Evolutionary conservation across 2,329 filamentous ascomycete genomes (phyloP).

Genomic region (Penicillium italicum): DNA sequence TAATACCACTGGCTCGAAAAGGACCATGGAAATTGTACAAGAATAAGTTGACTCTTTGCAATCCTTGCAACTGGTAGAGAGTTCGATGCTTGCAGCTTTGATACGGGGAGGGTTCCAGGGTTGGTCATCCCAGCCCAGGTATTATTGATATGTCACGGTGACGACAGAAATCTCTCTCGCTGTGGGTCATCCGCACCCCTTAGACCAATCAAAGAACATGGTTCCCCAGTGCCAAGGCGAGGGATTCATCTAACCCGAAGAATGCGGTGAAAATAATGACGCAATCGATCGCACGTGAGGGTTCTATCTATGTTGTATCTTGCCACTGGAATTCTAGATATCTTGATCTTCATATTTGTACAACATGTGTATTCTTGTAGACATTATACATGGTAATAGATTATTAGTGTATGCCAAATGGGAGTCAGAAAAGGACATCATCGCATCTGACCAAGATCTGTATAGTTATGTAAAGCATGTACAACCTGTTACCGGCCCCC

Average conservation of each 20-base stretch:
- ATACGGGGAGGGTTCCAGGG: not conserved
- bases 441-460: not conserved
- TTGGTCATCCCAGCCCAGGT: not conserved
- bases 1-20: not conserved
- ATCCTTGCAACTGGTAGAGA: not conserved
- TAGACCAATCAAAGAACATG: not conserved
- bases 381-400: not conserved
- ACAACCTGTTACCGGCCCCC: not conserved
- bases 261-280: slow-evolving; percentile 13
- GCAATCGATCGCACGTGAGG: slow-evolving; percentile 3
- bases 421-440: not conserved
- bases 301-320: not conserved
- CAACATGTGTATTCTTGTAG: not conserved
- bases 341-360: not conserved
- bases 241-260: not conserved
- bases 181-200: not conserved
- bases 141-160: slow-evolving; percentile 12
- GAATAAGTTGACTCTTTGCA: not conserved
- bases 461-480: not conserved
- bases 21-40: not conserved
- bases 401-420: not conserved
- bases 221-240: not conserved
- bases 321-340: not conserved
- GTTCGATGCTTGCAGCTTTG: slow-evolving; percentile 3
- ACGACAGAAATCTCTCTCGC: slow-evolving; percentile 9